These are phyloP conservation scores for Chalciporus piperatus DNA, from an alignment of 768 basidiomycete species.

Conservation along the genomic window DNA sequence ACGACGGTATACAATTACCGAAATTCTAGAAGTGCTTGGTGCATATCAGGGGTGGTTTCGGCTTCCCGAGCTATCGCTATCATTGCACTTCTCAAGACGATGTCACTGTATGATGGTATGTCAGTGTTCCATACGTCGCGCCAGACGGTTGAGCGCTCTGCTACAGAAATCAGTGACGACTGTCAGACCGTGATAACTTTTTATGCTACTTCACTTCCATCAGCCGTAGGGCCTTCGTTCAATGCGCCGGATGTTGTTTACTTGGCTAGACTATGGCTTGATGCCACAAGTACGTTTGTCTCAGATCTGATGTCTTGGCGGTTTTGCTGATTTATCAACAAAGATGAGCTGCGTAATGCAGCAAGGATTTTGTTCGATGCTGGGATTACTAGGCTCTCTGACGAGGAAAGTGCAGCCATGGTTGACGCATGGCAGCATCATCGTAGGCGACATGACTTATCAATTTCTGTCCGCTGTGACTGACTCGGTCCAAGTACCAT, in stretches of 20 bases:
- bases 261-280: slow-evolving; percentile 75
- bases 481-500: slow-evolving; percentile 48
- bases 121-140: neutral
- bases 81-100: slow-evolving; percentile 61
- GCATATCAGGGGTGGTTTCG: slow-evolving; percentile 66
- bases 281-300: slow-evolving; percentile 56
- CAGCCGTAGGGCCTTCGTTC: slow-evolving; percentile 58
- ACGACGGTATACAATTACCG: slow-evolving; percentile 41
- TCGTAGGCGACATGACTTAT: slow-evolving; percentile 38
- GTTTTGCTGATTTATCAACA: slow-evolving; percentile 7
- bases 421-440: slow-evolving; percentile 65
- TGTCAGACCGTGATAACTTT: slow-evolving; percentile 77
- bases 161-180: slow-evolving; percentile 60
- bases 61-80: slow-evolving; percentile 70
- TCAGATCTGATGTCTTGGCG: neutral
- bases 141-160: neutral
- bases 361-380: slow-evolving; percentile 79
- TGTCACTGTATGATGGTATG: slow-evolving; percentile 72
- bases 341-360: slow-evolving; percentile 75
- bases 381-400: slow-evolving; percentile 60
- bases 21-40: slow-evolving; percentile 55
- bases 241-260: slow-evolving; percentile 68
- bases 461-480: neutral
- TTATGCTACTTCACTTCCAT: slow-evolving; percentile 70
- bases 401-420: slow-evolving; percentile 57